Evolutionary conservation across 1,284 basidiomycete species (phyloP), one percentile per base, ranked within the genome.

Genomic region (Wallemia hederae): DNA sequence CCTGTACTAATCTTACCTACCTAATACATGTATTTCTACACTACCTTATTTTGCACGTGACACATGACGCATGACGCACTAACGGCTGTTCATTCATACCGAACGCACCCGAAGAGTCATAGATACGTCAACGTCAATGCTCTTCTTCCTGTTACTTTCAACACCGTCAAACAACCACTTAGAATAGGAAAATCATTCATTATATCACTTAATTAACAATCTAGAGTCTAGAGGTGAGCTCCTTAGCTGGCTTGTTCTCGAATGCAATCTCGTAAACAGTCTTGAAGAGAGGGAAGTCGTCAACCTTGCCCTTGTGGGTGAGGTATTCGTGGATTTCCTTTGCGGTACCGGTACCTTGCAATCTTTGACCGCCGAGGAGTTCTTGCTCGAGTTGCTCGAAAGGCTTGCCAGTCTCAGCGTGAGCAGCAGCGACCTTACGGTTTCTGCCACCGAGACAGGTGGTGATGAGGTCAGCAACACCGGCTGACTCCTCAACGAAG

Each of bases 391-490:
- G 69, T 60, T 72, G 69, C 39, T 75, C 72, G 61, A 78, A 78
- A 1, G 71, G 63, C 69, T 78, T 72, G 60, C 72, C 70, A 11
- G 72, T 73, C 64, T 68, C 73, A 27, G 76, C 76, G 64, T 76
- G 78, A 0, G 76, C 77, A 61, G 74, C 73, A 5, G 74, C 74
- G 59, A 71, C 71, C 66, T 74, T 73, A 61, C 73, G 69, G 67
- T 78, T 78, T 55, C 77, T 68, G 1, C 77, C 77, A 24, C 76
- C 76, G 24, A 77, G 70, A 64, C 75, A 77, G 7, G 75, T 76
- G 2, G 77, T 78, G 67, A 78, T 78, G 27, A 78, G 68, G 68
- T 78, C 77, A 7, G 76, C 77, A 25, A 78, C 71, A 57, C 77
- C 77, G 0, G 76, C 75, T 56, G 65, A 73, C 69, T 74, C 75